A percentile compares a stretch with the other conserved stretches of the same genome.
Evolutionary conservation across 2,329 filamentous ascomycete species (phyloP).

Genomic region (Ophiocordyceps camponoti-rufipedis): DNA sequence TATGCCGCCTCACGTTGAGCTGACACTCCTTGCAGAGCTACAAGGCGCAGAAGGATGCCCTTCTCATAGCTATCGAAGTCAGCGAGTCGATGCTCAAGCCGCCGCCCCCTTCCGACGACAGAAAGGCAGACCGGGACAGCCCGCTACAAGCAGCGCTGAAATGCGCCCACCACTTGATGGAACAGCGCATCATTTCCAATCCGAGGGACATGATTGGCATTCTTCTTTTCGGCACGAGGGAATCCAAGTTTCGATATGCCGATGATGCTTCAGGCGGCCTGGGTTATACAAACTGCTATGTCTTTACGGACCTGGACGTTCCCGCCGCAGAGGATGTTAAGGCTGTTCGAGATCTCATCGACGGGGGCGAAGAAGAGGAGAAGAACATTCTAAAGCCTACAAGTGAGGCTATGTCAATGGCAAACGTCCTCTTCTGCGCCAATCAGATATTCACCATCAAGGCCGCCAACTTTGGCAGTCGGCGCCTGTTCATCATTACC

Average conservation of each 20-base stretch:
- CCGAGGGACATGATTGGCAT: constrained; percentile 97
- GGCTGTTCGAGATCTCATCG: constrained; percentile 52
- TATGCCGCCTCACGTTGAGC: not conserved
- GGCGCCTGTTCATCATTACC: constrained; percentile 87
- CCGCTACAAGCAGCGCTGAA: constrained; percentile 72
- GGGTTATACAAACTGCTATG: constrained; percentile 79
- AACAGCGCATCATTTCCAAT: constrained; percentile 93
- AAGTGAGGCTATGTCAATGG: constrained; percentile 56
- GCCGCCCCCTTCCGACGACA: constrained; percentile 46
- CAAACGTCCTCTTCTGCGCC: constrained; percentile 81
- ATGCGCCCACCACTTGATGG: constrained; percentile 89
- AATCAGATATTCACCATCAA: constrained; percentile 95
- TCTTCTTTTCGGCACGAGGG: constrained; percentile 74
- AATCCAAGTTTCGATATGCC: constrained; percentile 60
- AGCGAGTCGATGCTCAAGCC: constrained; percentile 68
- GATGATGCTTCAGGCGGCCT: constrained; percentile 39
- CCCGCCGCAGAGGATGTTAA: constrained; percentile 80
- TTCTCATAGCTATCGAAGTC: constrained; percentile 90
- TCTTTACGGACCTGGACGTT: constrained; percentile 74
- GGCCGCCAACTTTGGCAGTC: constrained; percentile 82
- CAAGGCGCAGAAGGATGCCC: constrained; percentile 87
- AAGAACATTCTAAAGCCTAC: constrained; percentile 53
- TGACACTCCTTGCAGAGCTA: constrained; percentile 42
- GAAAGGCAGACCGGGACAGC: constrained; percentile 62
- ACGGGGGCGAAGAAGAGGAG: constrained; percentile 56